Percentiles rank a stretch among this genome's conserved stretches.
Evolutionary conservation across 306 rosid genomes (phyloP).

Genomic region (Ochetophila trinervis): DNA sequence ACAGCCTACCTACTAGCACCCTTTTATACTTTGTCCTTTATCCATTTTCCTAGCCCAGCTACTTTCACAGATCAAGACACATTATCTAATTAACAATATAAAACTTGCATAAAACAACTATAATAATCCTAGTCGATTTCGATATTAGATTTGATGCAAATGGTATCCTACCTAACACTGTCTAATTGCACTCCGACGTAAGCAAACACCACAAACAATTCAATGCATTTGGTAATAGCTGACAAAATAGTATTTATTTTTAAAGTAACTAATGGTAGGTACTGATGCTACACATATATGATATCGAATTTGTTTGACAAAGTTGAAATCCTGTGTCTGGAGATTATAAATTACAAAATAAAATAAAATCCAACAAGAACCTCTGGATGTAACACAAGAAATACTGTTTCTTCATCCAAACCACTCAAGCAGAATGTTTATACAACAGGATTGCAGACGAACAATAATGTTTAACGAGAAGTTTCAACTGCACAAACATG

Average conservation of each 20-base stretch:
- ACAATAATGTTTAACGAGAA: no score
- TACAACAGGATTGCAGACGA: no score
- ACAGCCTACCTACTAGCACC: no score
- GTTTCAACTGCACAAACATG: no score
- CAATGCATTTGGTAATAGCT: not conserved
- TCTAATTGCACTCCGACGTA: slow-evolving; percentile 10
- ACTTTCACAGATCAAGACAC: not conserved
- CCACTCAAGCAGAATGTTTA: no score
- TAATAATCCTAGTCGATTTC: not conserved
- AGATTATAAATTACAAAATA: not conserved
- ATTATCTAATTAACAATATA: not conserved
- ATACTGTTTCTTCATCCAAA: no score
- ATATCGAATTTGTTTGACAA: slow-evolving; percentile 16
- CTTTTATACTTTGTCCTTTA: no score
- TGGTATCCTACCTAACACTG: slow-evolving; percentile 16
- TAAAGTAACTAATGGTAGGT: not conserved
- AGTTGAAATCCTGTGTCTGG: not conserved
- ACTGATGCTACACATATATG: slow-evolving; percentile 8
- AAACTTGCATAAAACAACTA: not conserved
- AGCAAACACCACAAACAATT: slow-evolving; percentile 9
- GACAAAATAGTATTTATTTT: not conserved
- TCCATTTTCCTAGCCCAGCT: not conserved
- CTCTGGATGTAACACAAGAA: not conserved
- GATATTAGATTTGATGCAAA: slow-evolving; percentile 6
- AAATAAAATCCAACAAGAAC: not conserved